A percentile compares a stretch with the other conserved stretches of the same genome.
Evolutionary conservation across 1,139 yeast species (phyloP).

Genomic region (Hansenula lynferdii): DNA sequence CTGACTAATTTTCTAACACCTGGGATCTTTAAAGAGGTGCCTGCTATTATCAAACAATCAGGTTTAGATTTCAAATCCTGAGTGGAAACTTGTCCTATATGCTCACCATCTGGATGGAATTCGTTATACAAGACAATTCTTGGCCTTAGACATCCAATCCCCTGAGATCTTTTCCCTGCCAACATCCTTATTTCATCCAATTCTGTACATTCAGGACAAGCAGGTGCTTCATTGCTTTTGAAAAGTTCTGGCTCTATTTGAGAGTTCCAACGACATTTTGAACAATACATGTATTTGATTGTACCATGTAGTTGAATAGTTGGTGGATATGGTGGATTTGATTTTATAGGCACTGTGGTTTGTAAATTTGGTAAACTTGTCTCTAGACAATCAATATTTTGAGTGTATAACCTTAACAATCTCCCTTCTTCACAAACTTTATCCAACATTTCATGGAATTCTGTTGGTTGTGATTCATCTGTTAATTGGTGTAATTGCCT

Average conservation of each 20-base stretch:
- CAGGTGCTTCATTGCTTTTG: conserved; percentile 32
- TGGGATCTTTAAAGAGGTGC: conserved; percentile 82
- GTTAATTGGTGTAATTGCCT: conserved; percentile 56
- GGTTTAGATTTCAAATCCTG: conserved; percentile 62
- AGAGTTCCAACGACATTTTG: conserved; percentile 58
- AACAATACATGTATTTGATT: conserved; percentile 64
- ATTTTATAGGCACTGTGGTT: conserved; percentile 40
- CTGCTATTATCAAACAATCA: conserved; percentile 77
- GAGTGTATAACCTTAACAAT: conserved; percentile 70
- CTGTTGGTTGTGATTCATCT: conserved; percentile 59
- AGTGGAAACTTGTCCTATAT: conserved; percentile 68
- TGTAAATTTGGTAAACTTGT: conserved; percentile 38
- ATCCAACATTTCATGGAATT: conserved; percentile 63
- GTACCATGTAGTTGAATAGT: conserved; percentile 81
- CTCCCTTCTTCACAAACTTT: conserved; percentile 56
- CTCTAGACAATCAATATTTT: conserved; percentile 52
- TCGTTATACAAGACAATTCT: conserved; percentile 83
- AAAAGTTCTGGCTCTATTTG: conserved; percentile 37
- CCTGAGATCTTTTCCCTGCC: conserved; percentile 70
- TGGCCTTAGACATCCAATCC: conserved; percentile 75
- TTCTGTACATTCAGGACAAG: conserved; percentile 55
- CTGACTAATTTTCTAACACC: conserved; percentile 77
- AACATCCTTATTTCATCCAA: conserved; percentile 42
- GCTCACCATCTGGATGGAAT: conserved; percentile 82
- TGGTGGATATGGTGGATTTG: conserved; percentile 39